Percentiles rank a stretch among this genome's conserved stretches.
Conservation (phyloP, 1,139 yeast species). For the Pneumocystis canis region DNA sequence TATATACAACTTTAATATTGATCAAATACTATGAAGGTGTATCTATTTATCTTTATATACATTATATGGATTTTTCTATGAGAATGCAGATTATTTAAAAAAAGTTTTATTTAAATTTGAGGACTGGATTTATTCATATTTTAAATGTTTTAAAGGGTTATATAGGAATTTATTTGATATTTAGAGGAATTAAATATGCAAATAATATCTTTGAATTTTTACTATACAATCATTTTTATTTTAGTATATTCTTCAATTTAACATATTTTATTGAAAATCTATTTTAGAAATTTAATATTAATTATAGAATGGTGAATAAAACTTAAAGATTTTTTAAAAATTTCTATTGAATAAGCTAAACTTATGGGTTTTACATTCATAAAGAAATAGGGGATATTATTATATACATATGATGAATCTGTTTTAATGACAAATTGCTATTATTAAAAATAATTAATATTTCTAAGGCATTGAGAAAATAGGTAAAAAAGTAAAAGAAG, state of each 20-base stretch:
- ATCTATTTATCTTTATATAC: conserved; percentile 11
- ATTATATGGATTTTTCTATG: not conserved
- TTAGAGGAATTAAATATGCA: conserved; percentile 36
- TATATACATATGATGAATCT: conserved; percentile 48
- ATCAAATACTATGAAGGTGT: conserved; percentile 43
- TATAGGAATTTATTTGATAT: conserved; percentile 39
- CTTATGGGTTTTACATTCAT: conserved; percentile 67
- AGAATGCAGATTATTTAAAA: conserved; percentile 10
- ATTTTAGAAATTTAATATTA: conserved; percentile 39
- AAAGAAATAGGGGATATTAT: conserved; percentile 50
- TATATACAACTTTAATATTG: conserved; percentile 48
- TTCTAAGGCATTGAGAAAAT: conserved; percentile 30
- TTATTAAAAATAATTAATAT: conserved; percentile 40
- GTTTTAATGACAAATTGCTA: conserved; percentile 47
- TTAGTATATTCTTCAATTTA: conserved; percentile 50
- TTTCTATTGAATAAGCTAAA: conserved; percentile 29
- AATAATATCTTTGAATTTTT: conserved; percentile 21
- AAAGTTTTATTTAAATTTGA: conserved; percentile 18
- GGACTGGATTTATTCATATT: conserved; percentile 33
- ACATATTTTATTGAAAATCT: conserved; percentile 49
- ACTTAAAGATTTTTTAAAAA: not conserved
- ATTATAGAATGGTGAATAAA: conserved; percentile 35
- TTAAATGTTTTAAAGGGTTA: conserved; percentile 30
- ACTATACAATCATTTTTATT: conserved; percentile 41
- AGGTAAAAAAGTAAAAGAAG: conserved; percentile 14